Evolutionary conservation across 257 asterid species (phyloP).

Genomic region (Petunia secreta): DNA sequence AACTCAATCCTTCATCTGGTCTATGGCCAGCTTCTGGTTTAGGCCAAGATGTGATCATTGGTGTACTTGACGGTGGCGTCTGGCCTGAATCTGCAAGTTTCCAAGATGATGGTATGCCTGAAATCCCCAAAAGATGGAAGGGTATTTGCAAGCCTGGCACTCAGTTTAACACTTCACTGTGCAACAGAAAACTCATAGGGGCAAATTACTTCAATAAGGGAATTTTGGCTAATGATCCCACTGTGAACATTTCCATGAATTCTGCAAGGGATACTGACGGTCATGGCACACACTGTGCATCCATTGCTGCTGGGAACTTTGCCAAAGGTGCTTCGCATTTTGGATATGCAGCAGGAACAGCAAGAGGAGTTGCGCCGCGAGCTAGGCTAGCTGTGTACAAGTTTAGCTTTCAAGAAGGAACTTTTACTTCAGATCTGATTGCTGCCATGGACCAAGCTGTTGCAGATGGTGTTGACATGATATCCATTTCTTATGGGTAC

Average conservation of each 20-base stretch:
- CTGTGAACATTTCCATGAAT: slow-evolving; percentile 28
- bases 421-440: slow-evolving; percentile 24
- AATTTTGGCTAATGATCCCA: slow-evolving; percentile 29
- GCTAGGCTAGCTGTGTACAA: slow-evolving; percentile 30
- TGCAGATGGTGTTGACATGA: slow-evolving; percentile 21
- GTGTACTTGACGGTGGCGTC: slow-evolving; percentile 28
- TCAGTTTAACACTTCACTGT: slow-evolving; percentile 35
- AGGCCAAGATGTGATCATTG: slow-evolving; percentile 30
- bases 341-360: slow-evolving; percentile 31
- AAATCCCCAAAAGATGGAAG: slow-evolving; percentile 33
- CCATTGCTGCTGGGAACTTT: slow-evolving; percentile 26
- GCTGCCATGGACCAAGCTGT: slow-evolving; percentile 38
- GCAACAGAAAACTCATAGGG: slow-evolving; percentile 37
- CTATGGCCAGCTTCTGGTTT: slow-evolving; percentile 34
- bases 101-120: slow-evolving; percentile 25
- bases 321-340: slow-evolving; percentile 25
- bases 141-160: slow-evolving; percentile 33
- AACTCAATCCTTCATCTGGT: slow-evolving; percentile 27
- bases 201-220: slow-evolving; percentile 36
- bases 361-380: slow-evolving; percentile 28
- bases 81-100: slow-evolving; percentile 30
- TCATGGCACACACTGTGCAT: slow-evolving; percentile 27
- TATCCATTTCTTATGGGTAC: background rate
- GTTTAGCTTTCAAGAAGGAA: slow-evolving; percentile 23
- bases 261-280: slow-evolving; percentile 28